Base-by-base conservation (phyloP, 1,284 basidiomycete species). In the Stygiomarasmius scandens region DNA sequence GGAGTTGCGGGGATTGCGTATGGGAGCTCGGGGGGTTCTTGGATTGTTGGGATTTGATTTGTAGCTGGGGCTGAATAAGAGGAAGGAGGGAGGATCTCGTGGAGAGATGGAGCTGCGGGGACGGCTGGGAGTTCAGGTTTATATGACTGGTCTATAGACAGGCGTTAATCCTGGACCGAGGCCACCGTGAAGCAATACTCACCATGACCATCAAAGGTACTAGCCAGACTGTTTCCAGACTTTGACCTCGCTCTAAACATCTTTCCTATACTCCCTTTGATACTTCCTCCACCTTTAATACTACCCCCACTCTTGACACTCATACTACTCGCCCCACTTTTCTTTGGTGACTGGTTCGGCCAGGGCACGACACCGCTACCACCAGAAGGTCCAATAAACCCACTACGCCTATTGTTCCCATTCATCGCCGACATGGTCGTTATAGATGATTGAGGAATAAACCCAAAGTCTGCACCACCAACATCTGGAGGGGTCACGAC, bases 191-290 rank as follows among this genome's bases (percentile, higher is more conserved):
- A 12, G 29, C 12, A 12, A 12, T 47, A 62, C 64, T 59, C 52
- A 79, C 77, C 71, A 58, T 68, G 67, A 27, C 66, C 58, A 24
- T 72, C 73, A 52, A 64, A 58, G 36, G 69, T 60, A 62, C 75
- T 79, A 58, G 71, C 64, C n/a, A 66, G 67, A 62, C 78, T 79
- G 3, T 66, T 66, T 58, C 69, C 78, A 29, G 82, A 83, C 61
- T 74, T 82, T 34, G 81, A 81, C 64, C 82, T 74, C 23, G 70
- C 72, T 46, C 83, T 68, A 50, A 76, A 85, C 60, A 85, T 76
- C 67, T 79, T 83, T 58, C 79, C 83, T 19, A 78, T 54, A 52
- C 67, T 74, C n/a, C 67, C 68, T 45, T 69, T 66, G 44, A 79
- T 67, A 1, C 74, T 73, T 11, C 49, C 20, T 29, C 49, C 49